Conservation (phyloP, 1,284 basidiomycete species). For the Pholiota adiposa region DNA sequence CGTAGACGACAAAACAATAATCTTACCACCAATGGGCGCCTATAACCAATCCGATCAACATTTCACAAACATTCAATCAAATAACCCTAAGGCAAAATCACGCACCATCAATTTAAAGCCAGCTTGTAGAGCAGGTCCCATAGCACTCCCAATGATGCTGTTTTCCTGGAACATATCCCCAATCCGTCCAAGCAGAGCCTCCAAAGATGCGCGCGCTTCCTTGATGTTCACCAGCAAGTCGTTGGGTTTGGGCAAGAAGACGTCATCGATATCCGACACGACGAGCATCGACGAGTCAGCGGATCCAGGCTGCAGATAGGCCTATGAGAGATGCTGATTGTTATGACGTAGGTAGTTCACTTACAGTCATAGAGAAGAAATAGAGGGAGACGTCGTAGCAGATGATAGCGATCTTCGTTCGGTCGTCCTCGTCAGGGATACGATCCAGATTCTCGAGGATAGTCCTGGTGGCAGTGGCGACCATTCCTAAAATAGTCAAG, state of each 20-base stretch:
- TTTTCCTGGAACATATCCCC: conserved; percentile 98
- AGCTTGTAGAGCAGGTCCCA: conserved; percentile 96
- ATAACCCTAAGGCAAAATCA: neutral
- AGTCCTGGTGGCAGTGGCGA: conserved; percentile 95
- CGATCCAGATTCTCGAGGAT: conserved; percentile 95
- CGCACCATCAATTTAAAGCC: conserved; percentile 92
- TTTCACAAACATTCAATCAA: neutral
- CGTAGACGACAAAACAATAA: conserved; percentile 87
- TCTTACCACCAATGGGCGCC: conserved; percentile 93
- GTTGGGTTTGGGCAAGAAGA: conserved; percentile 96
- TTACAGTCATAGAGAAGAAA: conserved; percentile 91
- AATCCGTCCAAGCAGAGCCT: conserved; percentile 81
- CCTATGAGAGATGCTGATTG: neutral
- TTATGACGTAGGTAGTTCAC: conserved; percentile 29
- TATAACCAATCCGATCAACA: conserved; percentile 13
- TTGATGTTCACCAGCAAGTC: conserved; percentile 94
- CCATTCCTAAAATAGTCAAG: conserved; percentile 91
- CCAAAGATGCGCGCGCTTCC: conserved; percentile 84
- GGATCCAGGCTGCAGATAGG: conserved; percentile 63
- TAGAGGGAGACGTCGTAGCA: conserved; percentile 93
- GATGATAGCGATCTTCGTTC: conserved; percentile 93
- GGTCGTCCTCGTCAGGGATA: conserved; percentile 92
- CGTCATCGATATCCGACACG: conserved; percentile 95
- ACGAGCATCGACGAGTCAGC: conserved; percentile 95
- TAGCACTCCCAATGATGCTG: conserved; percentile 87